Evolutionary conservation across 2,329 filamentous ascomycete genomes (phyloP).

Genomic region (Diaporthe sp.): DNA sequence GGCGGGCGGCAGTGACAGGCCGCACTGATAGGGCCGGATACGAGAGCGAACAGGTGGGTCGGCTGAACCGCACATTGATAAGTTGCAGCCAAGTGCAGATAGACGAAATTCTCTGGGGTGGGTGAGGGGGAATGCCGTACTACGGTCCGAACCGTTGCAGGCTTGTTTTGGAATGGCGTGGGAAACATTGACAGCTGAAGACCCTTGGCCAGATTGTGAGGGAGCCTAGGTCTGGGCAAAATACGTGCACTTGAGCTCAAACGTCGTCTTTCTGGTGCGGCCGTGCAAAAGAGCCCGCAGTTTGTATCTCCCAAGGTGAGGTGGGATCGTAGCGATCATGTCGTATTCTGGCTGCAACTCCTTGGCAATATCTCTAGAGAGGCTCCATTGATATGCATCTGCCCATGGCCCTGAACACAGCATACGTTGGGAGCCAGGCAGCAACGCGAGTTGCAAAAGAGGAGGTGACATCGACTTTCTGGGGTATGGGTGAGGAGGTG

Average conservation of each 20-base stretch:
- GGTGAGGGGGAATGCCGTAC: background rate
- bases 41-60: background rate
- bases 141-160: background rate
- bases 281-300: background rate
- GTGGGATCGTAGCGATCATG: background rate
- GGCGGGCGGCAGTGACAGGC: background rate
- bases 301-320: background rate
- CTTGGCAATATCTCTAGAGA: background rate
- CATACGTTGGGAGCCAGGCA: background rate
- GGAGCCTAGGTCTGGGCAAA: background rate
- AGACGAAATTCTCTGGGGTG: background rate
- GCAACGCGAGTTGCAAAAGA: background rate
- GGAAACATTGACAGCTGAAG: background rate
- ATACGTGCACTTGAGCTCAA: background rate
- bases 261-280: background rate
- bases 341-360: background rate
- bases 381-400: background rate
- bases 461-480: background rate
- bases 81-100: background rate
- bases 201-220: background rate
- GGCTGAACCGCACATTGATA: background rate
- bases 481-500: background rate
- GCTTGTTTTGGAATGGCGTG: background rate
- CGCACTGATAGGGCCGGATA: slow-evolving; percentile 2
- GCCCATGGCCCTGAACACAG: background rate